phyloP scores from a whole-genome alignment of 768 basidiomycete species.

The Polyporus arcularius region DNA sequence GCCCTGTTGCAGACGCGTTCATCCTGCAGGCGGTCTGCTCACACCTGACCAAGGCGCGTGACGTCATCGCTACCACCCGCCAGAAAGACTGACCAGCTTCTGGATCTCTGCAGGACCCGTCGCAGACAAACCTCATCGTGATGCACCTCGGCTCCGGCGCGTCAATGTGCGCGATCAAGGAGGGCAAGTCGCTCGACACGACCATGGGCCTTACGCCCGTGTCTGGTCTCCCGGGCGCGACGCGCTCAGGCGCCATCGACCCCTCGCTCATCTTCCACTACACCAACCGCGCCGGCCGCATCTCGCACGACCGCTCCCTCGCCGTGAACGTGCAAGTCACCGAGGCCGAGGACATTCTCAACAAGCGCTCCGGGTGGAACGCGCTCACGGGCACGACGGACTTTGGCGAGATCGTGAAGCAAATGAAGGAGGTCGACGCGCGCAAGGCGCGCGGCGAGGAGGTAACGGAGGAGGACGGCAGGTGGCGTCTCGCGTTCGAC shows the following conservation, averaged over 20 bases:
- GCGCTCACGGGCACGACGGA: conserved; percentile 80
- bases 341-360: conserved; percentile 72
- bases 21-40: conserved; percentile 65
- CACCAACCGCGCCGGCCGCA: conserved; percentile 43
- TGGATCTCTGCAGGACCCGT: conserved; percentile 34
- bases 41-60: conserved; percentile 54
- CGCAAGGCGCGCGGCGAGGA: conserved; percentile 5
- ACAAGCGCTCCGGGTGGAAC: conserved; percentile 77
- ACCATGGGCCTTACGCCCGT: conserved; percentile 92
- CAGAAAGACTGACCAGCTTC: background rate
- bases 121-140: conserved; percentile 71
- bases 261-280: conserved; percentile 87
- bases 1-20: conserved; percentile 50
- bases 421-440: conserved; percentile 16
- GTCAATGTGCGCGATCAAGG: conserved; percentile 72
- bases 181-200: conserved; percentile 79
- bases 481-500: conserved; percentile 67
- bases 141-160: conserved; percentile 93
- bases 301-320: conserved; percentile 52
- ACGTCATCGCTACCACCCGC: background rate
- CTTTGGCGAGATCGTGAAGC: conserved; percentile 64
- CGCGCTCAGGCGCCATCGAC: conserved; percentile 81
- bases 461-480: conserved; percentile 33
- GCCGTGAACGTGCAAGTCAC: conserved; percentile 56
- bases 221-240: conserved; percentile 87